Percentiles rank a stretch among this genome's conserved stretches.
Conservation (phyloP, 352 stramenopile species). For the Phytophthora sp. region DNA sequence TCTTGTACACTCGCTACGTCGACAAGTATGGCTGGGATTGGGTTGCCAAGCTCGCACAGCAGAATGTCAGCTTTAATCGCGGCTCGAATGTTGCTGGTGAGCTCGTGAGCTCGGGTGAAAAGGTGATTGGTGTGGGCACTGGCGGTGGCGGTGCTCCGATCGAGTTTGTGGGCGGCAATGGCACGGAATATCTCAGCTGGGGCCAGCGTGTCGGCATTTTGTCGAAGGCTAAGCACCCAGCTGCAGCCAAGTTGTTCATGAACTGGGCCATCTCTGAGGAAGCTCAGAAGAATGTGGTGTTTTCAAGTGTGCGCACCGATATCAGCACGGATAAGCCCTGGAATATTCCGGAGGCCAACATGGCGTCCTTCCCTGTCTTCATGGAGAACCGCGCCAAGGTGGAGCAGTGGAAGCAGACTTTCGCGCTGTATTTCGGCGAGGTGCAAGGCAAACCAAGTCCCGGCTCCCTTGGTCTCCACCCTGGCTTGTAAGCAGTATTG, state of each 20-base stretch:
- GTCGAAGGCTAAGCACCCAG: slow-evolving; percentile 52
- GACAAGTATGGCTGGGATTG: slow-evolving; percentile 67
- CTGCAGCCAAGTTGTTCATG: slow-evolving; percentile 59
- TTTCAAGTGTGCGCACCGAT: slow-evolving; percentile 44
- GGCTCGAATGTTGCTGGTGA: slow-evolving; percentile 35
- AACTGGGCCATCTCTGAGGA: slow-evolving; percentile 57
- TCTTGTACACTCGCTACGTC: slow-evolving; percentile 53
- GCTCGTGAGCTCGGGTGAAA: slow-evolving; percentile 27
- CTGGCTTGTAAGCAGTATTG: slow-evolving; percentile 30
- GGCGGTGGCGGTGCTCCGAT: slow-evolving; percentile 3
- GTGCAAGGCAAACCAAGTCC: slow-evolving; percentile 48
- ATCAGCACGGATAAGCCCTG: slow-evolving; percentile 37
- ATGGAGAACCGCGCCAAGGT: slow-evolving; percentile 57
- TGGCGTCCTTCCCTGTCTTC: slow-evolving; percentile 40
- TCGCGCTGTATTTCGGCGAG: slow-evolving; percentile 62
- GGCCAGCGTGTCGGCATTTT: slow-evolving; percentile 61
- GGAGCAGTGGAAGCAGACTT: slow-evolving; percentile 49
- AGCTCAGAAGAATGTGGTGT: slow-evolving; percentile 32
- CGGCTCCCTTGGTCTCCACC: slow-evolving; percentile 49
- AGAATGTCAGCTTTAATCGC: slow-evolving; percentile 43
- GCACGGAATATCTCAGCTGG: slow-evolving; percentile 44
- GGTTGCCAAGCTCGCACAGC: slow-evolving; percentile 38
- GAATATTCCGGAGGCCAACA: slow-evolving; percentile 42
- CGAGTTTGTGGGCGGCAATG: slow-evolving; percentile 26
- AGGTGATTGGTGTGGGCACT: slow-evolving; percentile 35